Base-by-base conservation (phyloP, 108 stramenopile species). In the Fragilariopsis cylindrus region DNA sequence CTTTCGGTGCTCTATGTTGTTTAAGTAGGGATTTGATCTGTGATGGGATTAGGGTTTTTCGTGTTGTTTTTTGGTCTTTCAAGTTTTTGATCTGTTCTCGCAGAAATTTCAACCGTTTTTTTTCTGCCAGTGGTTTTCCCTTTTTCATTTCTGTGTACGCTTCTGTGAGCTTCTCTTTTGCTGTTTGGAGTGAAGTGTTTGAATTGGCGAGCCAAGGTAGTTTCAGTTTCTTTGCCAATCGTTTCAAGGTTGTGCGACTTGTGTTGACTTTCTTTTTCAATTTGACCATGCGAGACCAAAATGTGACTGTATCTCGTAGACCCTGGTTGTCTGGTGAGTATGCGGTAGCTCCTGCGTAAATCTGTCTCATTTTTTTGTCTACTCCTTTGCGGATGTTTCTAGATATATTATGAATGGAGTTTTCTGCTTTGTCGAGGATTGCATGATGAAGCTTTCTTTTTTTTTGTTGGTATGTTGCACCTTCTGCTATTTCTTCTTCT, bases 221-320 rank as follows among this genome's bases (percentile, higher is more conserved):
- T 44, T 66, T 45, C 9, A 41, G 44, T n/a, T 15, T 21, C 42
- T 16, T 39, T 11, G 43, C 43, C 11, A 66, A 45, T n/a, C 42
- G 9, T 44, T 44, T 66, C 8, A 66, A 21, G 15, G 15, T 44
- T 12, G 42, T 41, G 15, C 65, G 39, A 45, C 43, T 66, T 66
- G 65, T 66, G 11, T 41, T 15, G 15, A 21, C 9, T 66, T 21
- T 15, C 47, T 41, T 44, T 9, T 11, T 12, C 9, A 43, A 13
- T 12, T 41, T 66, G 11, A 66, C 42, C 8, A 45, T 45, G 9
- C 65, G 65, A n/a, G 9, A 13, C 65, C 65, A 66, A 13, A 66
- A 9, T 11, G 9, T 45, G 15, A 66, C 47, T 44, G 12, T 12
- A 16, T 66, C 65, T 11, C 65, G 15, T 11, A 66, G 30, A 12